Percentiles rank a stretch among this genome's conserved stretches.
Conservation (phyloP, 805 yeast species). For the Tetrapisispora taiwanensis region DNA sequence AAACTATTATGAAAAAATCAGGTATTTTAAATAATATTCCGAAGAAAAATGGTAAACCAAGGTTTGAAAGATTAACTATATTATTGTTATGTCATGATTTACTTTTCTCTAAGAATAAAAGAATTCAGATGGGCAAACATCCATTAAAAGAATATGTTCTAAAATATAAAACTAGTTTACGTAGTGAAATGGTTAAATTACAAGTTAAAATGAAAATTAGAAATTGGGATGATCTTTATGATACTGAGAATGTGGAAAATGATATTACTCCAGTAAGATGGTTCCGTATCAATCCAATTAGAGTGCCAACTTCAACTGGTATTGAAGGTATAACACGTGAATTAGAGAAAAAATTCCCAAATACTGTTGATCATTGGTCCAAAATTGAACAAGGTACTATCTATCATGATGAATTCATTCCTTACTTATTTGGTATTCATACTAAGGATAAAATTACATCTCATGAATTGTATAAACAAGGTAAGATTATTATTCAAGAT, state of each 20-base stretch:
- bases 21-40: slow-evolving; percentile 43
- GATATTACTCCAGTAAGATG: slow-evolving; percentile 70
- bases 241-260: slow-evolving; percentile 29
- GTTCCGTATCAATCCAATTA: slow-evolving; percentile 65
- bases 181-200: slow-evolving; percentile 71
- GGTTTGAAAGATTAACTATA: slow-evolving; percentile 31
- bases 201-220: slow-evolving; percentile 63
- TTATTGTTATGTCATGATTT: slow-evolving; percentile 72
- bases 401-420: slow-evolving; percentile 64
- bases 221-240: slow-evolving; percentile 41
- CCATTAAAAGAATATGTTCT: slow-evolving; percentile 75
- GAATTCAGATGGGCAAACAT: slow-evolving; percentile 84
- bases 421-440: slow-evolving; percentile 71
- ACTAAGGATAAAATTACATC: slow-evolving; percentile 63
- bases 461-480: slow-evolving; percentile 59
- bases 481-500: slow-evolving; percentile 84
- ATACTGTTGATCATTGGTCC: slow-evolving; percentile 35
- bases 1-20: slow-evolving; percentile 53
- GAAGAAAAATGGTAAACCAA: slow-evolving; percentile 39
- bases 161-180: slow-evolving; percentile 67
- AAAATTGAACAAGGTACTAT: slow-evolving; percentile 46
- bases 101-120: slow-evolving; percentile 59
- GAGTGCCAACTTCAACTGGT: slow-evolving; percentile 27
- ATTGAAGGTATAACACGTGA: slow-evolving; percentile 20
- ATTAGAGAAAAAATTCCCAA: slow-evolving; percentile 30